A percentile compares a stretch with the other conserved stretches of the same genome.
These are phyloP conservation scores for Haplographium delicatum DNA, from an alignment of 495 filamentous ascomycete genomes.

Conservation along the genomic window DNA sequence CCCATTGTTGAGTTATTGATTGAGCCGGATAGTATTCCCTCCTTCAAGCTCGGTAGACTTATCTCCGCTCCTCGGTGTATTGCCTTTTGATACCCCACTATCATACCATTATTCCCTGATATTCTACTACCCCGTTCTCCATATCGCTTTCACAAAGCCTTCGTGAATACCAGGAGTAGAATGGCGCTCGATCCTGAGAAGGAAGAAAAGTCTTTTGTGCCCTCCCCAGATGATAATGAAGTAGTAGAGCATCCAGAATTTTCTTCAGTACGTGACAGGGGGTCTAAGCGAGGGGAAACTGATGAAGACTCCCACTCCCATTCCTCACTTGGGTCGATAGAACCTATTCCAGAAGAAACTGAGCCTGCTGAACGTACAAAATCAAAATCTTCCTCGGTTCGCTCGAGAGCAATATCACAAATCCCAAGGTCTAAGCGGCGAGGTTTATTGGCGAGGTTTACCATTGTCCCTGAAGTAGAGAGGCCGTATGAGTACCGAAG, in stretches of 20 bases:
- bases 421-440: constrained; percentile 65
- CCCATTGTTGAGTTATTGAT: too few relatives aligned
- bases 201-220: constrained; percentile 7
- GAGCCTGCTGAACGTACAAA: constrained; percentile 8
- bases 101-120: constrained; percentile 1
- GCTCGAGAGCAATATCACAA: constrained; percentile 35
- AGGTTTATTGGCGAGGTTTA: constrained; percentile 68
- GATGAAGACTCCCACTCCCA: constrained; percentile 18
- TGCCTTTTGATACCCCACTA: background rate
- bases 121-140: background rate
- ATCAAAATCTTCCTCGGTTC: constrained; percentile 35
- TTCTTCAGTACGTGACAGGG: constrained; percentile 10
- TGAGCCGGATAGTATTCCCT: too few relatives aligned
- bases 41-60: too few relatives aligned
- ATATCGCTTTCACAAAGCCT: constrained; percentile 6
- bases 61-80: too few relatives aligned
- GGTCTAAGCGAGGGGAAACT: background rate
- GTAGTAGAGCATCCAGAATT: constrained; percentile 13
- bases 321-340: constrained; percentile 14
- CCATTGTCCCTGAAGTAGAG: constrained; percentile 78
- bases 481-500: constrained; percentile 67
- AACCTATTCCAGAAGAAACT: constrained; percentile 4
- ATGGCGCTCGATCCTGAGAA: constrained; percentile 21
- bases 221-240: constrained; percentile 16
- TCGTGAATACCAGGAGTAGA: too few relatives aligned